phyloP scores from a whole-genome alignment of 164 flowering plant genomes.

The Hamamelis virginiana region DNA sequence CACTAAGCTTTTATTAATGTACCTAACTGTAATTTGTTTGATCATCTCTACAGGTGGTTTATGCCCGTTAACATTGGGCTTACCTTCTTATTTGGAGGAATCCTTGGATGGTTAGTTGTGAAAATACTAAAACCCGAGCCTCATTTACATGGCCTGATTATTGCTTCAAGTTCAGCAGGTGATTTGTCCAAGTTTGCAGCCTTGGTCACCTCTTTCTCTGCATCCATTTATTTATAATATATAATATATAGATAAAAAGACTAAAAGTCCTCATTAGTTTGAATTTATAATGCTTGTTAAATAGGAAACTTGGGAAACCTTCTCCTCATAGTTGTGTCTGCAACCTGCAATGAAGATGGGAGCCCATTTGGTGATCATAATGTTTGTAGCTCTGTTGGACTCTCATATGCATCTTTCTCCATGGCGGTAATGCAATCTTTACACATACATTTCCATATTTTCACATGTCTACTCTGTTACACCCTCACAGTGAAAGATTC shows the following conservation, averaged over 20 bases:
- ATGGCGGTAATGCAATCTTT: conserved; percentile 75
- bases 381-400: conserved; percentile 52
- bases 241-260: too few relatives aligned
- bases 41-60: conserved; percentile 69
- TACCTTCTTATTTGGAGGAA: conserved; percentile 69
- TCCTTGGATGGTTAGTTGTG: conserved; percentile 80
- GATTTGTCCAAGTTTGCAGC: not conserved
- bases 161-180: conserved; percentile 87
- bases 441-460: not conserved
- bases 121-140: conserved; percentile 70
- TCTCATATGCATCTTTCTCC: conserved; percentile 89
- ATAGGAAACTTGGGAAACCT: conserved; percentile 90
- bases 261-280: not conserved
- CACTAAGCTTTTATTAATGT: too few relatives aligned
- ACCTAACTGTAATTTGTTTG: too few relatives aligned
- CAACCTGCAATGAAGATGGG: conserved; percentile 70
- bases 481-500: too few relatives aligned
- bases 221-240: too few relatives aligned
- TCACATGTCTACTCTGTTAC: too few relatives aligned
- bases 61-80: conserved; percentile 89
- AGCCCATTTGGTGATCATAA: conserved; percentile 64
- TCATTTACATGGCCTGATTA: conserved; percentile 67
- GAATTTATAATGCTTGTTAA: not conserved
- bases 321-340: conserved; percentile 76
- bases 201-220: too few relatives aligned